Percentiles rank a stretch among this genome's conserved stretches.
These are phyloP conservation scores for Cinnamomum micranthum DNA, from an alignment of 164 flowering plant species.

Conservation along the genomic window DNA sequence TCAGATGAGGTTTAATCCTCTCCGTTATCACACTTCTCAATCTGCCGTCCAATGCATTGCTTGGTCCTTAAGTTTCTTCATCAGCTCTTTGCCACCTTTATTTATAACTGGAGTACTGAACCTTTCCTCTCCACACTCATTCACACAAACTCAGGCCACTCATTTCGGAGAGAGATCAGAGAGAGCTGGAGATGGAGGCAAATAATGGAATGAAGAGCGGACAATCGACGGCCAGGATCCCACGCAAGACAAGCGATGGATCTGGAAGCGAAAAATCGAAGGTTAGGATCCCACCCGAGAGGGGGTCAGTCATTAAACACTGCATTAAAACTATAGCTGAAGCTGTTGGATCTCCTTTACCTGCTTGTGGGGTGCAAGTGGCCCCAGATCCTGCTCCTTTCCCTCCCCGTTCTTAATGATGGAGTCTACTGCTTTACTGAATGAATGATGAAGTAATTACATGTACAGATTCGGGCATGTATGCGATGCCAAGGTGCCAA, in stretches of 20 bases:
- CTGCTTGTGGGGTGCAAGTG: background rate
- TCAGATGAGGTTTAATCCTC: no score
- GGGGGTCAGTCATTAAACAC: background rate
- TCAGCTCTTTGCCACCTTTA: no score
- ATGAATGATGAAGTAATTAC: no score
- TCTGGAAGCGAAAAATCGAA: background rate
- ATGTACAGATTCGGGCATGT: no score
- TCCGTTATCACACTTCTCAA: no score
- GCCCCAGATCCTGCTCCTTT: background rate
- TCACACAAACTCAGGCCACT: no score
- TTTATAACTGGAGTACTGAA: no score
- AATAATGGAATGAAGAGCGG: background rate
- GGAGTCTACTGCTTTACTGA: no score
- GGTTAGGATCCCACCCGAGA: background rate
- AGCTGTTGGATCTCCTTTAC: background rate
- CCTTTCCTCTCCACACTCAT: no score
- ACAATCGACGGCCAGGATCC: background rate
- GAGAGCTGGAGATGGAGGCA: background rate
- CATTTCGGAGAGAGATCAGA: no score
- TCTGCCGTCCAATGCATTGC: background rate
- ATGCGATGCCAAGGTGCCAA: no score
- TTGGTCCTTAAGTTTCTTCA: background rate
- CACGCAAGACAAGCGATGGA: no score
- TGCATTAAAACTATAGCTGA: background rate
- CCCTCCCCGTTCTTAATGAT: background rate